Evolutionary conservation across 140 eudicot genomes (phyloP).

Genomic region (Flaveria floridana): DNA sequence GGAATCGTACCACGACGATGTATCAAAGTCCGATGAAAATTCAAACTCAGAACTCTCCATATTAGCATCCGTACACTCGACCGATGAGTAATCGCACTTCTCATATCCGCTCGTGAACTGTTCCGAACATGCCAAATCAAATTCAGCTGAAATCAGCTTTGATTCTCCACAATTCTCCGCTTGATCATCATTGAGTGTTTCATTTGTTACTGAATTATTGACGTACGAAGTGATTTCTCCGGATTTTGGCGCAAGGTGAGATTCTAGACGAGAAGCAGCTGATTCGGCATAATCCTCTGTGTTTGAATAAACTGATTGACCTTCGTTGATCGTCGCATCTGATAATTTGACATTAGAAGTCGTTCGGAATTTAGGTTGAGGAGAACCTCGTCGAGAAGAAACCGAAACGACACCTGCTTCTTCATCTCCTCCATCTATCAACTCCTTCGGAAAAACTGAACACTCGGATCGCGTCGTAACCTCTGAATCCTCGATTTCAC

Average conservation of each 20-base stretch:
- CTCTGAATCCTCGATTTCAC: constrained; percentile 36
- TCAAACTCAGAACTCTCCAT: constrained; percentile 44
- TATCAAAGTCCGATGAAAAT: constrained; percentile 52
- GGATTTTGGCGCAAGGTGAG: constrained; percentile 30
- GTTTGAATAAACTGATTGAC: constrained; percentile 26
- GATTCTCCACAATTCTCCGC: constrained; percentile 43
- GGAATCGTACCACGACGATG: constrained; percentile 59
- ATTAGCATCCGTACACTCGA: constrained; percentile 41
- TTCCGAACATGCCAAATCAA: constrained; percentile 74
- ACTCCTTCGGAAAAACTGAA: constrained; percentile 27
- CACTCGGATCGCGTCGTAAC: constrained; percentile 39
- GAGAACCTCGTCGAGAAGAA: constrained; percentile 30
- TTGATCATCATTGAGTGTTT: constrained; percentile 25
- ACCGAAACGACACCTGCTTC: constrained; percentile 34
- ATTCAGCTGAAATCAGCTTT: constrained; percentile 34
- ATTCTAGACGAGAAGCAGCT: constrained; percentile 33
- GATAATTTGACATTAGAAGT: constrained; percentile 16
- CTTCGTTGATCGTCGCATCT: constrained; percentile 28
- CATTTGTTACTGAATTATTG: constrained; percentile 20
- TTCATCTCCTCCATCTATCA: constrained; percentile 32
- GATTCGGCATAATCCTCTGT: constrained; percentile 41
- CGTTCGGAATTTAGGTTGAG: constrained; percentile 24
- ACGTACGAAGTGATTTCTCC: constrained; percentile 24
- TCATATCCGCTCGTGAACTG: constrained; percentile 45
- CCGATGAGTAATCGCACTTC: constrained; percentile 42